Evolutionary conservation across 2,329 filamentous ascomycete genomes (phyloP).

Genomic region (Sphaerulina vaccinii): DNA sequence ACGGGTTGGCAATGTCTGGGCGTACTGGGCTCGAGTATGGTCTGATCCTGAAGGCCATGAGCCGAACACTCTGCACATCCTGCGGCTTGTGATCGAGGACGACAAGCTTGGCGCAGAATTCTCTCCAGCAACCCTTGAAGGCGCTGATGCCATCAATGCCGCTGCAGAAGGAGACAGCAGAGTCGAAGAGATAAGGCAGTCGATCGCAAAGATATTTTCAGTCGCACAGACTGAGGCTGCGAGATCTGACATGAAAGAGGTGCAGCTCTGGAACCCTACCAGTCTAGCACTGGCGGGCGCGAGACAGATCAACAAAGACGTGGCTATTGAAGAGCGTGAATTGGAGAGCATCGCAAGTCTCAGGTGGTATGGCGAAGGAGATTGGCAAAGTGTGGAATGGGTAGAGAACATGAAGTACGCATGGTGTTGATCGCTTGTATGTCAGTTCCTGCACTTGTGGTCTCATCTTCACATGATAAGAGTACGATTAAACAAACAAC

Average conservation of each 20-base stretch:
- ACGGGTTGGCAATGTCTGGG: constrained; percentile 65
- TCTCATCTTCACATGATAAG: neutral
- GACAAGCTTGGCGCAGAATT: constrained; percentile 13
- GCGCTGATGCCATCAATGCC: constrained; percentile 23
- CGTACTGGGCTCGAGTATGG: constrained; percentile 68
- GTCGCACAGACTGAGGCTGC: constrained; percentile 69
- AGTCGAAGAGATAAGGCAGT: constrained; percentile 41
- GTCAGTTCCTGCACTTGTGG: neutral
- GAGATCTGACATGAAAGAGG: constrained; percentile 66
- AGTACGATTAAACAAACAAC: neutral
- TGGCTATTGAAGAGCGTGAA: constrained; percentile 58
- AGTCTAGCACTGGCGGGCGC: constrained; percentile 47
- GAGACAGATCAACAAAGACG: constrained; percentile 46
- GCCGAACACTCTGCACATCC: constrained; percentile 67
- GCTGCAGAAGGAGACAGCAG: constrained; percentile 12
- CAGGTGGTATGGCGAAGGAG: constrained; percentile 64
- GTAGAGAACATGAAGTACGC: constrained; percentile 73
- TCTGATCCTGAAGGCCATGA: constrained; percentile 54
- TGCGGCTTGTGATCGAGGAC: constrained; percentile 67
- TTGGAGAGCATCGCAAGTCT: constrained; percentile 68
- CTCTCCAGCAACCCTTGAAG: constrained; percentile 20
- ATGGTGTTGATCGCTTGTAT: constrained; percentile 60
- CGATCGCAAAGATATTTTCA: constrained; percentile 62
- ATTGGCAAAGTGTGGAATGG: constrained; percentile 63
- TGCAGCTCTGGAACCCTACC: constrained; percentile 83